phyloP scores from a whole-genome alignment of 345 rosid species.

The Arabis hirsuta region DNA sequence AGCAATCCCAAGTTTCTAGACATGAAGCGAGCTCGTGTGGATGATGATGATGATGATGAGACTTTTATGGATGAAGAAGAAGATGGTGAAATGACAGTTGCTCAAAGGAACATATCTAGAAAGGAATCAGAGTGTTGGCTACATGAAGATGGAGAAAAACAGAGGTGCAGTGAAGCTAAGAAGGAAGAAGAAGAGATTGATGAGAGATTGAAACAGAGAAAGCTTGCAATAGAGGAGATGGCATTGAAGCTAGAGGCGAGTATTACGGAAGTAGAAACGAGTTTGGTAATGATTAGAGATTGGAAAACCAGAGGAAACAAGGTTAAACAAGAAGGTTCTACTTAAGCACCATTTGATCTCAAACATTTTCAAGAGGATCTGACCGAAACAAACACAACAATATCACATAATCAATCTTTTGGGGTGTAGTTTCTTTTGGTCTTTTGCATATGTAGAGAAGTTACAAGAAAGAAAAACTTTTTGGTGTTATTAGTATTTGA shows the following conservation, averaged over 20 bases:
- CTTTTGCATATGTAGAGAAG: constrained; percentile 10
- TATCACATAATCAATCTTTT: not conserved
- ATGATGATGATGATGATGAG: constrained; percentile 17
- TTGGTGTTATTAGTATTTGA: too few species aligned
- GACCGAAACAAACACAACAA: constrained; percentile 3
- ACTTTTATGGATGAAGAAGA: constrained; percentile 25
- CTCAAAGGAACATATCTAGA: constrained; percentile 9
- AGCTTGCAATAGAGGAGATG: not conserved
- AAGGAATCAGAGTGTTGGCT: constrained; percentile 6
- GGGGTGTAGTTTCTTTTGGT: too few species aligned
- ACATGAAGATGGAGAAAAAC: not conserved
- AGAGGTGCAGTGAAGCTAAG: constrained; percentile 1
- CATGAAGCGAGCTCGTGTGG: constrained; percentile 6
- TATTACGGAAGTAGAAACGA: not conserved
- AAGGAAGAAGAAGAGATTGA: constrained; percentile 14
- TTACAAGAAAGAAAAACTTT: not conserved
- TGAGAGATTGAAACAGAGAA: constrained; percentile 21
- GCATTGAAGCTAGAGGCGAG: constrained; percentile 6
- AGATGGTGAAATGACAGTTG: constrained; percentile 9
- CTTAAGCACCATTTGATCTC: not conserved
- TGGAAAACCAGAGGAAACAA: constrained; percentile 5
- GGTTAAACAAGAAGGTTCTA: not conserved
- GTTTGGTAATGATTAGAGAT: constrained; percentile 9
- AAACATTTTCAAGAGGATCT: not conserved
- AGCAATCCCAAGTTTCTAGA: constrained; percentile 2